phyloP scores from a whole-genome alignment of 768 basidiomycete species.

The Phlebiopsis gigantea region DNA sequence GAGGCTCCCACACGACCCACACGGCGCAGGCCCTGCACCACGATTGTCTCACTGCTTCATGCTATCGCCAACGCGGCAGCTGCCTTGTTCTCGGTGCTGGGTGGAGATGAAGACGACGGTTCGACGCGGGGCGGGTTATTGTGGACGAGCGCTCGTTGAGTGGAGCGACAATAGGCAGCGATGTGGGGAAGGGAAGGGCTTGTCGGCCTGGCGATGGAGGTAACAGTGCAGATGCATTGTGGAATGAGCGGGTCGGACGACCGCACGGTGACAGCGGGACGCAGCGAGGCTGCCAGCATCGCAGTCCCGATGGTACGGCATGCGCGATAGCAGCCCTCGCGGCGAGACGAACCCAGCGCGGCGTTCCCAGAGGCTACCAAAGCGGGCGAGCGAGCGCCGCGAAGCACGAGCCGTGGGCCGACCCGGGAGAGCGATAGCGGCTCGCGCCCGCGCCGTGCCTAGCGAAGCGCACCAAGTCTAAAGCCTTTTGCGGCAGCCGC shows the following conservation, averaged over 20 bases:
- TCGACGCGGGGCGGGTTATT: too few relatives aligned
- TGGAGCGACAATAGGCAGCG: too few relatives aligned
- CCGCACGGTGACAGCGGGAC: not conserved
- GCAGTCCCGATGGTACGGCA: not conserved
- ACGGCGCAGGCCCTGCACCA: not conserved
- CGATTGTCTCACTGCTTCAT: not conserved
- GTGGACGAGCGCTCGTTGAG: too few relatives aligned
- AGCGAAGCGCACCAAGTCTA: too few relatives aligned
- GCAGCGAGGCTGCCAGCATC: not conserved
- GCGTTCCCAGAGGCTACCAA: not conserved
- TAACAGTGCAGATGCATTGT: not conserved
- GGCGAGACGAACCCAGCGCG: not conserved
- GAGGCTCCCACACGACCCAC: not conserved
- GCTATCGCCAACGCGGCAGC: too few relatives aligned
- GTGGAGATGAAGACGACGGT: too few relatives aligned
- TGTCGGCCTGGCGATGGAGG: not conserved
- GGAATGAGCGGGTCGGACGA: not conserved
- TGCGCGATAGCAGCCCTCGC: not conserved
- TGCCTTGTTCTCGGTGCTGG: too few relatives aligned
- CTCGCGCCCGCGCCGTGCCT: too few relatives aligned
- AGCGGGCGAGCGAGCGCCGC: not conserved
- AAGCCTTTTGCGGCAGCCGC: too few relatives aligned
- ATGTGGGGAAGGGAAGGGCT: too few relatives aligned
- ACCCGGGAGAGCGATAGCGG: not conserved
- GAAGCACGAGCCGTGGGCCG: not conserved